Evolutionary conservation across 441 rosid genomes (phyloP).

Genomic region (Erodium texanum): DNA sequence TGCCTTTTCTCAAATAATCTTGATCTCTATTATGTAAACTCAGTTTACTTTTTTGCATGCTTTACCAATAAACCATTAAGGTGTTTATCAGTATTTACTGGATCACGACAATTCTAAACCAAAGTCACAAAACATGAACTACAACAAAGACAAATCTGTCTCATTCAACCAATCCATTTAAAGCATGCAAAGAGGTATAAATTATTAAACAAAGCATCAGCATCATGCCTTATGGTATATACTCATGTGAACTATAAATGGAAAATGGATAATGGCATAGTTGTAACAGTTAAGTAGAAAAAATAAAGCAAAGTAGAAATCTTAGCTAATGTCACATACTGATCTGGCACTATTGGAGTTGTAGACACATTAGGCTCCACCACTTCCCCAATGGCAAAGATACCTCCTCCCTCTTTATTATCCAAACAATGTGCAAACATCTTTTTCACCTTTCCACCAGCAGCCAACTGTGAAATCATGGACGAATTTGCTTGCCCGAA

Average conservation of each 20-base stretch:
- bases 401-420: conserved; percentile 65
- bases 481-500: conserved; percentile 92
- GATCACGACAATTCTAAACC: not conserved
- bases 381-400: conserved; percentile 74
- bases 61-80: not conserved
- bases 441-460: conserved; percentile 57
- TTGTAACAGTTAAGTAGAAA: not conserved
- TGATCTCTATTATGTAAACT: not conserved
- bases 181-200: not conserved
- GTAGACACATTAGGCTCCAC: conserved; percentile 68
- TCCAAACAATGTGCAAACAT: conserved; percentile 84
- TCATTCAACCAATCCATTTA: not conserved
- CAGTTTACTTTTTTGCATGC: not conserved
- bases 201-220: not conserved
- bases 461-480: conserved; percentile 70
- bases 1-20: not conserved
- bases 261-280: not conserved
- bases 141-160: not conserved
- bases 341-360: conserved; percentile 67
- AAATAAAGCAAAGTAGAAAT: conserved; percentile 3
- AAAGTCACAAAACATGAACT: not conserved
- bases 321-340: conserved; percentile 41
- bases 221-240: not conserved
- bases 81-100: not conserved
- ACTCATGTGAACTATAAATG: not conserved